Evolutionary conservation across 192 early-diverging fungal species (phyloP), one percentile per base, ranked within the genome.

Genomic region (Podila clonocystis): DNA sequence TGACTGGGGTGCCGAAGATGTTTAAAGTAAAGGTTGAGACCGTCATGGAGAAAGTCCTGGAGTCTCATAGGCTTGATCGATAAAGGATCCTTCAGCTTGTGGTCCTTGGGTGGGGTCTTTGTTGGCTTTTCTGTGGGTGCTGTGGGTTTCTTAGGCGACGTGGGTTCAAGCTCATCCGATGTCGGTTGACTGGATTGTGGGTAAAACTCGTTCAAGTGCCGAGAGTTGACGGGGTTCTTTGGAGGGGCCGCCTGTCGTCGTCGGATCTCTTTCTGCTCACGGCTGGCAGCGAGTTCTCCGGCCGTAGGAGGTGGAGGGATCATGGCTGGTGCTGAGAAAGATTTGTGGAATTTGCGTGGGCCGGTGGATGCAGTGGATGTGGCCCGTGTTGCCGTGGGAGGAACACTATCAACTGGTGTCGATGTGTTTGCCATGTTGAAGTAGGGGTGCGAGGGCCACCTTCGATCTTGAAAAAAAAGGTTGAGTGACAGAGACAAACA

Each of bases 121-220:
- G 30, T 57, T 5, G 65, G 48, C 22, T 52, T 38, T 3, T 48
- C 19, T 36, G 52, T 57, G 6, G 57, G 6, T 30, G 11, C 58
- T 11, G 34, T 12, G 6, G 33, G 30, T 22, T 17, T 63, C 7
- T n/a, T n/a, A 3, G 58, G 34, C 34, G 34, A 36, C 34, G 34
- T 11, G 3, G 34, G 34, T 26, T 55, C 24, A 24, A 22, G n/a
- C 17, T 1, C 17, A n/a, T 22, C 26, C 52, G 52, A 17, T 22
- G 20, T 9, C 3, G 24, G 45, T 30, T 24, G 41, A 34, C 13
- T 52, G 15, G 65, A 4, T n/a, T 48, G 68, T 31, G 12, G 13
- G 19, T 48, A 52, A 28, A 79, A 79, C 20, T 79, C 75, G 5
- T 68, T 65, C 6, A 79, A 34, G 58, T 68, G 68, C 4, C 60